Conservation (phyloP, 2,329 filamentous ascomycete species). For the Cladosporium sp. region DNA sequence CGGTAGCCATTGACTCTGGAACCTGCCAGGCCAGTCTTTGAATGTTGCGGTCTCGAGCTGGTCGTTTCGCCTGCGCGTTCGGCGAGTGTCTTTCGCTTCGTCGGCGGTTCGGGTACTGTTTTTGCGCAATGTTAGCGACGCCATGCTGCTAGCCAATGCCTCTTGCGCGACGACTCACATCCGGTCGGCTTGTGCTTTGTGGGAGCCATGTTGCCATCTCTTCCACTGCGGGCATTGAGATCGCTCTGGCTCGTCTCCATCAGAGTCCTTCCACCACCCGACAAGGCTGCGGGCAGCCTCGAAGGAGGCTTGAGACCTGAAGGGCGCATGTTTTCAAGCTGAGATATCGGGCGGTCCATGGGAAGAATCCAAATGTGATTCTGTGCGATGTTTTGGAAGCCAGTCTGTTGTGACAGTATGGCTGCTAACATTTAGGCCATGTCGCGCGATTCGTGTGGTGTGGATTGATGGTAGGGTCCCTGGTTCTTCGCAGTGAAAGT, state of each 20-base stretch:
- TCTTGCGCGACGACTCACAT: constrained; percentile 31
- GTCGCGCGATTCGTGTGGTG: not conserved
- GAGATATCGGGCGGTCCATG: constrained; percentile 29
- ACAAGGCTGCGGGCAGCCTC: constrained; percentile 23
- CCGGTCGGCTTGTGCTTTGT: constrained; percentile 49
- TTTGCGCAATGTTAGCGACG: constrained; percentile 18
- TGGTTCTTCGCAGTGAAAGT: not conserved
- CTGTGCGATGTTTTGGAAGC: constrained; percentile 1
- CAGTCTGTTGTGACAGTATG: constrained; percentile 7
- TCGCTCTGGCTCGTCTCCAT: constrained; percentile 31
- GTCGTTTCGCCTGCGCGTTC: constrained; percentile 46
- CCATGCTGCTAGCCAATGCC: constrained; percentile 4
- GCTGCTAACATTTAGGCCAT: constrained; percentile 9
- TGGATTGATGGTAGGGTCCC: not conserved
- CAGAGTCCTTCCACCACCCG: constrained; percentile 17
- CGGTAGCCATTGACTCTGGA: constrained; percentile 36
- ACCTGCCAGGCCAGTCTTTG: constrained; percentile 27
- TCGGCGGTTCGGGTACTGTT: constrained; percentile 43
- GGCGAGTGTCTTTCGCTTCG: constrained; percentile 48
- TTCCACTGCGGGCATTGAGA: constrained; percentile 46
- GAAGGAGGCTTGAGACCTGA: constrained; percentile 30
- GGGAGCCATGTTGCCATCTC: constrained; percentile 33
- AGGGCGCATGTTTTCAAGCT: constrained; percentile 29
- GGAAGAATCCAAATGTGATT: not conserved
- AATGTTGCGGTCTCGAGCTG: constrained; percentile 23